Evolutionary conservation across 805 yeast species (phyloP), one percentile per base, ranked within the genome.

Genomic region (Nakazawaea ernobii): DNA sequence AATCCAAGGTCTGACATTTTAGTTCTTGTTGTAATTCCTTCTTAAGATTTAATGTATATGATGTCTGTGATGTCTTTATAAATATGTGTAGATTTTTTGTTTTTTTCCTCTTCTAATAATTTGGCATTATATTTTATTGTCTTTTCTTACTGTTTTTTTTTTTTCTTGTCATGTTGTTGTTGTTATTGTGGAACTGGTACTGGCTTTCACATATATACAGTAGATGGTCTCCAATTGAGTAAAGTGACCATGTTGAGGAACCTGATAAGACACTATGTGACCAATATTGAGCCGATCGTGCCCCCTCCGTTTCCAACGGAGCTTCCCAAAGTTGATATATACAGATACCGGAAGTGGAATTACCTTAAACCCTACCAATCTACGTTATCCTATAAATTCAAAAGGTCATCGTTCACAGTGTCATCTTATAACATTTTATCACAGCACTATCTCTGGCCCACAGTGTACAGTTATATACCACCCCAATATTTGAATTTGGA

Each of bases 381-480:
- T 10, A 42, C 49, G 14, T 35, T 47, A 17, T 14, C 35, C 5
- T 38, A 42, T 13, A 30, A 47, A 8, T 42, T 42, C 36, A 38
- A 42, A 9, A 20, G 43, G 1, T 38, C 54, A 5, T 52, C 58
- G 1, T 54, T 66, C 42, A 57, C 65, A 0, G 54, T 67, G 2
- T 61, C 68, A 6, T 61, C 67, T 1, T 67, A 66, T 45, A 67
- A 67, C 46, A 54, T 67, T 2, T 48, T 67, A 27, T 60, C 61
- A 1, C 60, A 66, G 30, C 79, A 79, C 45, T 81, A 81, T 51
- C 63, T 80, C 61, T 80, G 86, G 86, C 74, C 75, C 1, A 71
- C 71, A 44, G 78, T 80, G 4, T 81, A 78, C 53, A 61, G 66
- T 8, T 75, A 79, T 54, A 71, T 79, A 15, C 76, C 79, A 1